These are phyloP conservation scores for Sugiyamaella boreocaroliniensis DNA, from an alignment of 805 yeast genomes.

Conservation along the genomic window DNA sequence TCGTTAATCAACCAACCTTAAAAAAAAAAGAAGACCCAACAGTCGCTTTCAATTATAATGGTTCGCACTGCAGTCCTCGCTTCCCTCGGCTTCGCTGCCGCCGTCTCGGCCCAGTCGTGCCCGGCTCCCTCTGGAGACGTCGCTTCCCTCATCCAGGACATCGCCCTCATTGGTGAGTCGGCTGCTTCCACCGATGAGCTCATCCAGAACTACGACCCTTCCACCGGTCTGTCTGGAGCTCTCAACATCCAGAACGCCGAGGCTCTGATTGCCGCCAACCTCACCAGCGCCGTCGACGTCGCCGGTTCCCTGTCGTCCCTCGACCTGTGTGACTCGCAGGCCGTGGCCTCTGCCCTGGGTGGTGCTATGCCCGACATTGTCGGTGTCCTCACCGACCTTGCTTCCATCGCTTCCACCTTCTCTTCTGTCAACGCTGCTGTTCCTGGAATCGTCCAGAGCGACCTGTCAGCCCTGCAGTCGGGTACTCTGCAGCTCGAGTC, in stretches of 20 bases:
- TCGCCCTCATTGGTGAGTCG: slow-evolving; percentile 9
- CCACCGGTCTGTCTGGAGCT: slow-evolving; percentile 1
- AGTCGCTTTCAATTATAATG: not conserved
- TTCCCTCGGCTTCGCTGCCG: not conserved
- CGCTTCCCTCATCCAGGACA: slow-evolving; percentile 7
- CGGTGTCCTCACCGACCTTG: slow-evolving; percentile 19
- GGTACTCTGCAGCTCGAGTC: not conserved
- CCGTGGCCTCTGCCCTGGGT: slow-evolving; percentile 9
- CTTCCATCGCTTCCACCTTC: slow-evolving; percentile 23
- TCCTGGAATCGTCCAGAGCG: slow-evolving; percentile 18
- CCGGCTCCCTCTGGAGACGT: slow-evolving; percentile 1
- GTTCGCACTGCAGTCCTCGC: not conserved
- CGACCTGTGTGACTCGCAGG: slow-evolving; percentile 9
- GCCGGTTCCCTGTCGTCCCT: slow-evolving; percentile 5
- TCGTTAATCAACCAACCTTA: no score
- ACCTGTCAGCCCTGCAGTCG: slow-evolving; percentile 17
- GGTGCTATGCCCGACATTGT: slow-evolving; percentile 16
- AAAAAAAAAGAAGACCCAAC: not conserved
- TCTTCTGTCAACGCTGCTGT: slow-evolving; percentile 16
- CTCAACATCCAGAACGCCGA: slow-evolving; percentile 15
- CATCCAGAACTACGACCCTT: not conserved
- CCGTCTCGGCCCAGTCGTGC: not conserved
- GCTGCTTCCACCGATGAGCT: not conserved
- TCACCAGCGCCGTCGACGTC: slow-evolving; percentile 10
- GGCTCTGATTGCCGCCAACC: slow-evolving; percentile 17